Base-by-base conservation (phyloP, 2,329 filamentous ascomycete genomes). In the Neonectria hederae region DNA sequence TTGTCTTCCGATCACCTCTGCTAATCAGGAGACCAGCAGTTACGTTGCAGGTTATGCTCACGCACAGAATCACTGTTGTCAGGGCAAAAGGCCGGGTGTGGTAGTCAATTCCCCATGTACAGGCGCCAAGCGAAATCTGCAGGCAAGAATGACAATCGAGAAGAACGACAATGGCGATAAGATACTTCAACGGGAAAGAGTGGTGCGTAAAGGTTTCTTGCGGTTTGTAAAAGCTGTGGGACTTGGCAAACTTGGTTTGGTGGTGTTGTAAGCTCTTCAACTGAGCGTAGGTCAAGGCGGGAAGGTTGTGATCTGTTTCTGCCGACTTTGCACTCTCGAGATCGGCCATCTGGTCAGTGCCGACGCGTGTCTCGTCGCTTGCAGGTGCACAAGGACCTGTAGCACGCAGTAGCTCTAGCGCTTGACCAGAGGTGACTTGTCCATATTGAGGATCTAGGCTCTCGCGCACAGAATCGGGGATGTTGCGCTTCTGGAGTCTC, bases 211-310 rank as follows among this genome's bases (percentile, higher is more conserved):
- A 83, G 0, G 93, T 97, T 78, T 97, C 93, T 77, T 97, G 91
- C 0, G 93, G 92, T 73, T 94, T 94, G 83, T 97, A 97, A 78
- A 95, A 97, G 6, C 91, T 94, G 76, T 97, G 93, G 0, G 90
- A 93, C 70, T 91, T 93, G 74, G 90, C 86, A 73, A 96, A 91
- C 73, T 94, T 95, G 69, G 83, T 85, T 74, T 94, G 91, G 73
- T 97, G 93, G 75, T 96, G 90, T 54, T 89, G 84, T 10, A 97
- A 84, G 53, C 85, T 87, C 64, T 84, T 84, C 73, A 94, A 90
- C 76, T 96, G 91, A 63, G 85, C 79, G 5, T 82, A 81, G 0
- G 83, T 89, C 3, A 96, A 82, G 4, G 93, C 90, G 0, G 87
- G 87, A 40, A 84, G 82, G 32, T 87, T 83, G n/a, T 78, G 76